A percentile compares a stretch with the other conserved stretches of the same genome.
Evolutionary conservation across 768 basidiomycete species (phyloP).

Genomic region (Amanita subjunquillea): DNA sequence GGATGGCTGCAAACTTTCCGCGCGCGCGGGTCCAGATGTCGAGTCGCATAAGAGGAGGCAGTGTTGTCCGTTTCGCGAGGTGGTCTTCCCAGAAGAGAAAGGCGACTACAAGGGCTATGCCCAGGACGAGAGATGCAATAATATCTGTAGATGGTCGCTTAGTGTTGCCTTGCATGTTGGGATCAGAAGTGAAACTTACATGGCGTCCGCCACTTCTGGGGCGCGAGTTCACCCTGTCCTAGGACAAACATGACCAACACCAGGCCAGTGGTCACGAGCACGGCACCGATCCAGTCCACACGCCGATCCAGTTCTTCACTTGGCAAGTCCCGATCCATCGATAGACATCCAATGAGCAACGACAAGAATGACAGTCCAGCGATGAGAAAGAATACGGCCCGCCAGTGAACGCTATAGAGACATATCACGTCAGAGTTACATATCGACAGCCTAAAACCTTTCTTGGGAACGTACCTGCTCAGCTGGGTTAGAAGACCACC

Average conservation of each 20-base stretch:
- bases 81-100: slow-evolving; percentile 63
- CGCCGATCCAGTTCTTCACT: slow-evolving; percentile 31
- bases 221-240: slow-evolving; percentile 50
- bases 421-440: background rate
- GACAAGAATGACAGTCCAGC: slow-evolving; percentile 46
- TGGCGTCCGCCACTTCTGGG: slow-evolving; percentile 46
- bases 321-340: slow-evolving; percentile 49
- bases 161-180: background rate
- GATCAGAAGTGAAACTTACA: slow-evolving; percentile 11
- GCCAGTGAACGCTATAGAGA: slow-evolving; percentile 7
- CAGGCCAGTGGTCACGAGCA: slow-evolving; percentile 50
- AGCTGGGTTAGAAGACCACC: slow-evolving; percentile 69
- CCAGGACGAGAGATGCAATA: slow-evolving; percentile 54
- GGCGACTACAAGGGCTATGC: slow-evolving; percentile 41
- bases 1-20: slow-evolving; percentile 48
- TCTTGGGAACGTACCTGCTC: slow-evolving; percentile 21
- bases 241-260: slow-evolving; percentile 67
- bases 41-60: slow-evolving; percentile 52
- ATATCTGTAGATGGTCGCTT: slow-evolving; percentile 37
- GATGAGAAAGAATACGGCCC: slow-evolving; percentile 48
- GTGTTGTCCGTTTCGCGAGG: slow-evolving; percentile 28
- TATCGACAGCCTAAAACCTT: background rate
- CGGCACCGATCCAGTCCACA: slow-evolving; percentile 73
- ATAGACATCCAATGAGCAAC: slow-evolving; percentile 39
- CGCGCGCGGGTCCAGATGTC: slow-evolving; percentile 47